Evolutionary conservation across 2,329 filamentous ascomycete genomes (phyloP).

Genomic region (Cucurbitaria berberidis): DNA sequence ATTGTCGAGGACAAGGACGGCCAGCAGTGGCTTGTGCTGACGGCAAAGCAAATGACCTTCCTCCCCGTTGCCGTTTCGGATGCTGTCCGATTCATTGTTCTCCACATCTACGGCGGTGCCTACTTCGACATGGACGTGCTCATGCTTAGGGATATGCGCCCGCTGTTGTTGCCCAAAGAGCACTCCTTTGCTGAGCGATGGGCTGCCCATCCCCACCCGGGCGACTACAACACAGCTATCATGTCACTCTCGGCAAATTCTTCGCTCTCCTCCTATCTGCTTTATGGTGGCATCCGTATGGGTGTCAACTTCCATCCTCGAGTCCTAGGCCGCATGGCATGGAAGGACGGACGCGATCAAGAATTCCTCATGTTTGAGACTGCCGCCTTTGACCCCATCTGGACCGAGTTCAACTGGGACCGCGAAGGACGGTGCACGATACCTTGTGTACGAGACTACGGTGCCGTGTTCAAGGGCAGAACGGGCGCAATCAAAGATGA

Average conservation of each 20-base stretch:
- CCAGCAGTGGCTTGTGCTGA: constrained; percentile 61
- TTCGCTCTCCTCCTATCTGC: constrained; percentile 60
- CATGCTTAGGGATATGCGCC: constrained; percentile 62
- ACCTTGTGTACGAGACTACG: constrained; percentile 61
- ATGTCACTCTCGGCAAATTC: constrained; percentile 64
- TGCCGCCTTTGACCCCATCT: constrained; percentile 63
- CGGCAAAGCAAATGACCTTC: constrained; percentile 63
- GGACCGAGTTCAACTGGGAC: constrained; percentile 63
- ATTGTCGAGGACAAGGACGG: constrained; percentile 57
- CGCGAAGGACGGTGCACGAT: constrained; percentile 60
- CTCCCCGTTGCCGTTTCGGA: constrained; percentile 64
- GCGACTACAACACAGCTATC: constrained; percentile 64
- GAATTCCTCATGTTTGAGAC: constrained; percentile 65
- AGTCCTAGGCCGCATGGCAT: constrained; percentile 62
- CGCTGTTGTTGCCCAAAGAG: constrained; percentile 57
- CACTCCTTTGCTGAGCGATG: constrained; percentile 63
- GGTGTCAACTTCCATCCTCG: constrained; percentile 64
- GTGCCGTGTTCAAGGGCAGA: constrained; percentile 59
- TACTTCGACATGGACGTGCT: constrained; percentile 65
- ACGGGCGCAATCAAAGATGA: constrained; percentile 56
- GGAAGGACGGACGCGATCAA: constrained; percentile 60
- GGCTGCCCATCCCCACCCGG: constrained; percentile 60
- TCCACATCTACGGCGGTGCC: constrained; percentile 61
- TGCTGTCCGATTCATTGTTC: constrained; percentile 61
- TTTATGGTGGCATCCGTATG: constrained; percentile 63